Base-by-base conservation (phyloP, 2,329 filamentous ascomycete species). In the Monosporascus sp. region DNA sequence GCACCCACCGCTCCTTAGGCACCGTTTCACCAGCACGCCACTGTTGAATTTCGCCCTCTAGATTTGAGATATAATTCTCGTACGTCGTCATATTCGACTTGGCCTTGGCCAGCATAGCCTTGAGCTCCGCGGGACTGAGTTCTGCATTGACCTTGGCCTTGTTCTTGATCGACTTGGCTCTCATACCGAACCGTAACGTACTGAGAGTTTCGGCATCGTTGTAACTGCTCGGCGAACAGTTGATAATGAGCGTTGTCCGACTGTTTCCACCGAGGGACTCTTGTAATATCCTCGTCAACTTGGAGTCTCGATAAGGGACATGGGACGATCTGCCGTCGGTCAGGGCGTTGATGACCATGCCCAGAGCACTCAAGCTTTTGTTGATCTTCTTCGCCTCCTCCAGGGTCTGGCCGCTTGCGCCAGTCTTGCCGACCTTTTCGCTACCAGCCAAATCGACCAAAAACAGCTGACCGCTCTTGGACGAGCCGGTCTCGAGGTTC, bases 301-400 rank as follows among this genome's bases (percentile, higher is more conserved):
- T 97, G 47, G 93, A 97, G 74, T 99, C 94, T 80, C 94, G 87
- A 72, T 97, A 99, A 1, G 94, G 94, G 59, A 99, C 82, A 67
- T 97, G 92, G 46, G 88, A 91, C 42, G 92, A 96, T 88, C 96
- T 97, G 68, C 92, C 93, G 70, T 97, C 94, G 3, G 94, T 97
- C 64, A 99, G 76, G 51, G 92, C 85, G 73, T 97, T 97, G 80
- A 99, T 99, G 75, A 97, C 94, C 92, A 97, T 97, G 65, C 94
- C 94, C 55, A 99, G 81, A 51, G 94, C 92, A 75, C 92, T 97
- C 77, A 99, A 82, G 80, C 91, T 97, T 81, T 97, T 97, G 82
- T 99, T 99, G 81, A 99, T 99, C 81, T 99, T 99, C 80, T 97
- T 97, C 56, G 94, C 94, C 71, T 99, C 94, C 72, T 97, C 94